A percentile compares a stretch with the other conserved stretches of the same genome.
phyloP scores from a whole-genome alignment of 345 rosid species.

The Carallia pectinifolia region DNA sequence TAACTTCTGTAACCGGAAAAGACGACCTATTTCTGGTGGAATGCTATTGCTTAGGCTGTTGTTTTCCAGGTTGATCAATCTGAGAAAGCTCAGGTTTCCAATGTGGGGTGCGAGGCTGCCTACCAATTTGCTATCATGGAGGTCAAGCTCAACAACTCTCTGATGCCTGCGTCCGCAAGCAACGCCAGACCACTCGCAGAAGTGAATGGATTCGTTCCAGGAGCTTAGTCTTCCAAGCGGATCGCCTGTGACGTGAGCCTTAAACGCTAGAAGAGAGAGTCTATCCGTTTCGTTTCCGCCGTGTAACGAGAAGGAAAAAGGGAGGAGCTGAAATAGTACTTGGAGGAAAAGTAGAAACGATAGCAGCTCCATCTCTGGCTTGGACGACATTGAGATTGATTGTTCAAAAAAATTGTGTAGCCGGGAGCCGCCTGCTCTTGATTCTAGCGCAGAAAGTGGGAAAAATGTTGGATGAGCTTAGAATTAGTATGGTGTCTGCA shows the following conservation, averaged over 20 bases:
- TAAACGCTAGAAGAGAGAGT: background rate
- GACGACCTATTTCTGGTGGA: background rate
- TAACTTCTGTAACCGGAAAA: background rate
- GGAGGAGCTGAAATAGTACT: background rate
- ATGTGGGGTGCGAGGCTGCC: slow-evolving; percentile 11
- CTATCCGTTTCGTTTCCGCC: background rate
- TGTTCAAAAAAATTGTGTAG: no score
- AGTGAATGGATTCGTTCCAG: slow-evolving; percentile 7
- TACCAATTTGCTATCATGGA: background rate
- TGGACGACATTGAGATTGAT: no score
- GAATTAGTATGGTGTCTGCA: no score
- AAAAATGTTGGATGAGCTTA: no score
- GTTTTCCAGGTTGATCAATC: background rate
- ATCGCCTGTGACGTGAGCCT: background rate
- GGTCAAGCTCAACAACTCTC: background rate
- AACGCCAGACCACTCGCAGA: slow-evolving; percentile 16
- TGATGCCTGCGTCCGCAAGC: background rate
- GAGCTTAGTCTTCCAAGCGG: background rate
- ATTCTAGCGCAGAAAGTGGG: no score
- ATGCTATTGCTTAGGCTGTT: slow-evolving; percentile 7
- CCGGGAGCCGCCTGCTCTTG: no score
- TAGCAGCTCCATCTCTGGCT: no score
- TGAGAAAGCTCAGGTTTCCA: slow-evolving; percentile 18
- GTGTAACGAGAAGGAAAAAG: background rate
- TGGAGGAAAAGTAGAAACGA: background rate